Evolutionary conservation across 2,329 filamentous ascomycete genomes (phyloP), one percentile per base, ranked within the genome.

Genomic region (Rhytidhysteron rufulum): DNA sequence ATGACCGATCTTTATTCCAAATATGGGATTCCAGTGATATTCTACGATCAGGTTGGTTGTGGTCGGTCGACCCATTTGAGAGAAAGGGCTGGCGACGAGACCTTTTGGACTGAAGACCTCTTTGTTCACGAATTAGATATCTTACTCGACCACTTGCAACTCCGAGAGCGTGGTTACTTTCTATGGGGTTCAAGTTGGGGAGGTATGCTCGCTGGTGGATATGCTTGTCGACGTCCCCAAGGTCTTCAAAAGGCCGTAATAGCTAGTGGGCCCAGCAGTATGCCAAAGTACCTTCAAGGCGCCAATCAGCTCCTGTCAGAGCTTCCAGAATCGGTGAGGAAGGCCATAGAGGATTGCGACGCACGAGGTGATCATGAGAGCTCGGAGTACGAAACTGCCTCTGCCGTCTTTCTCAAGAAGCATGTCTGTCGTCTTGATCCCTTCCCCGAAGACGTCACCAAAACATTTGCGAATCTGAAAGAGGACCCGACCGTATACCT

Each of bases 1-100:
- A 56, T 77, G 19, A 55, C 53, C 0, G 57, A 64, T 29, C 60
- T 76, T 4, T 48, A 65, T 15, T 42, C 48, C 3, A 50, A 63
- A 15, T 60, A 65, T 47, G 51, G 53, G 20, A 65, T 68, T 5
- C 71, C 75, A 0, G 57, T 78, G 2, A 54, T 79, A 20, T 68
- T 77, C 51, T 79, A 79, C 53, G 75, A 79, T 48, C 75, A 79
- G 44, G 62, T 78, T 37, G 75, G 75, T 17, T 71, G 68, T 44
- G 75, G 73, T 7, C 51, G 52, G 11, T 74, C 68, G 4, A 78
- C 75, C 0, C 73, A 70, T 39, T 60, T 78, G 9, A 66, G 51
- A 0, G 67, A 74, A 21, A 72, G 70, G 40, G 55, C 55, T 8
- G 67, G 69, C 9, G 68, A 75, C 34, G 58, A 61, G 2, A 41